Evolutionary conservation across 805 yeast species (phyloP).

Genomic region (Candida maris): DNA sequence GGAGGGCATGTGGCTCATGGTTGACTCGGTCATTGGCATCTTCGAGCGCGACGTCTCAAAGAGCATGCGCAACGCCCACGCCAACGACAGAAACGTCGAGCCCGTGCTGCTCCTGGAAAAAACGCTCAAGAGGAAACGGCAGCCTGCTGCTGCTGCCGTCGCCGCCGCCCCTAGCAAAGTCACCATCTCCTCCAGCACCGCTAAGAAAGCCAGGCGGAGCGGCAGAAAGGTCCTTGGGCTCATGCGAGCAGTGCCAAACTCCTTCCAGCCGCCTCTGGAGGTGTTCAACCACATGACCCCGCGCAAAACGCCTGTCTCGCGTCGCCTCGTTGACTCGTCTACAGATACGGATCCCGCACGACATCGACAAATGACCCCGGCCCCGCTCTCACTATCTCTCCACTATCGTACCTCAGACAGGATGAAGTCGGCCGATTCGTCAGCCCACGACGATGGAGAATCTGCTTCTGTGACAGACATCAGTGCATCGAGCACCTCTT

Average conservation of each 20-base stretch:
- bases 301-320: no score
- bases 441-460: slow-evolving; percentile 4
- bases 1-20: slow-evolving; percentile 24
- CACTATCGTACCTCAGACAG: not conserved
- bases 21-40: slow-evolving; percentile 29
- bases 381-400: not conserved
- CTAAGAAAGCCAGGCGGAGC: not conserved
- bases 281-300: no score
- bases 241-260: slow-evolving; percentile 10
- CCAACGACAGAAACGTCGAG: slow-evolving; percentile 12
- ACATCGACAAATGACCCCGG: not conserved
- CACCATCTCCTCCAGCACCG: not conserved
- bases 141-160: not conserved
- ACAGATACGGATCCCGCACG: no score
- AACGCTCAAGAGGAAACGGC: slow-evolving; percentile 2
- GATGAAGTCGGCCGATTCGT: not conserved
- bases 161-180: not conserved
- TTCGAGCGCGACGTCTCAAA: slow-evolving; percentile 38
- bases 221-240: slow-evolving; percentile 15
- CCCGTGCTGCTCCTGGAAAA: slow-evolving; percentile 4
- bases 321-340: not conserved
- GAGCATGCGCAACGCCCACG: slow-evolving; percentile 11
- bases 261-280: not conserved
- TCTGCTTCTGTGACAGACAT: slow-evolving; percentile 6
- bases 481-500: slow-evolving; percentile 6